Base-by-base conservation (phyloP, 2,329 filamentous ascomycete species). In the Biscogniauxia sp. region DNA sequence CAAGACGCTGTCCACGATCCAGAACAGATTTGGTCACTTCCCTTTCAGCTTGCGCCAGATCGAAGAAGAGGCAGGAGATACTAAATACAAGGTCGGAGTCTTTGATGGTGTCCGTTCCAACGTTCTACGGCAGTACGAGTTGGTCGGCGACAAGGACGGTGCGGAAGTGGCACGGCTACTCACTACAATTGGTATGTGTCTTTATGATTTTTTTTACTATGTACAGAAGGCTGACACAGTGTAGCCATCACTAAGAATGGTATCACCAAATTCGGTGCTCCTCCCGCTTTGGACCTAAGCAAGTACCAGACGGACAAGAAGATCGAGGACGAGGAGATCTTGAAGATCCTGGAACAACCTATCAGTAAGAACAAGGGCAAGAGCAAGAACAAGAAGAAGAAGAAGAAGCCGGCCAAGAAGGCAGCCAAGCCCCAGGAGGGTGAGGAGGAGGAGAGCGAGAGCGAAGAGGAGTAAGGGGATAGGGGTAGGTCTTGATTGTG, bases 221-320 rank as follows among this genome's bases (percentile, higher is more conserved):
- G 54, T 56, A 25, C 49, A 32, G 59, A 55, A 63, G 61, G 55
- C 70, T 72, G 68, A 69, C 53, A 20, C 56, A 26, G 55, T 61
- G 55, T 67, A 97, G 95, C 92, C 63, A 93, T 99, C 77, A 97
- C 93, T 72, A 99, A 99, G 87, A 97, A 98, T 76, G 95, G 95
- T 68, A 82, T 99, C 72, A 92, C 90, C 73, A 92, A 91, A 80
- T 82, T 99, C 61, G 88, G 92, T 70, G 88, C 85, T 25, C 89
- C 95, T 37, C 87, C 91, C 64, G 76, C 88, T 20, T 83, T 90
- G 65, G 92, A 98, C 74, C 76, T 95, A 64, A 85, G 84, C 74
- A 93, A 93, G 82, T 87, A 89, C 83, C 90, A 97, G 85, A 89
- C 92, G 37, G 93, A 98, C 78, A 98, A 98, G 87, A 97, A 97